Evolutionary conservation across 129 eudicot genomes (phyloP).

Genomic region (Lactuca saligna): DNA sequence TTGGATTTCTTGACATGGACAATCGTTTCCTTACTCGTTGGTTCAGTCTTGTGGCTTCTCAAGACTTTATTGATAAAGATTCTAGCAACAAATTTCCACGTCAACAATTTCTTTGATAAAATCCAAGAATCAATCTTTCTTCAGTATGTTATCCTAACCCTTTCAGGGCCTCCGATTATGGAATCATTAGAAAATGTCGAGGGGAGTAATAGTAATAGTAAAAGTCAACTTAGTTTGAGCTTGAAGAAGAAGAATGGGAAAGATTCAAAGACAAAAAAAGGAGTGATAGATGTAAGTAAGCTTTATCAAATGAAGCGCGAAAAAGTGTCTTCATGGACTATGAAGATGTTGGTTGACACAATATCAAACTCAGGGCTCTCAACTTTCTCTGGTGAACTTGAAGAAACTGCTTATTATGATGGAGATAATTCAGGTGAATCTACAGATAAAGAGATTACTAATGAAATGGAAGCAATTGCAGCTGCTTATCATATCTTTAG

Average conservation of each 20-base stretch:
- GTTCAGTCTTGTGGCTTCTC: constrained; percentile 70
- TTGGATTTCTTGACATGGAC: constrained; percentile 68
- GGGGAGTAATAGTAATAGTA: constrained; percentile 43
- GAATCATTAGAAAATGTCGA: constrained; percentile 42
- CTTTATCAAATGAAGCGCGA: constrained; percentile 82
- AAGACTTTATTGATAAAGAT: constrained; percentile 76
- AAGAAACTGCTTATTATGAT: constrained; percentile 55
- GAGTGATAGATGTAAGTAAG: constrained; percentile 72
- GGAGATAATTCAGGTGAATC: constrained; percentile 40
- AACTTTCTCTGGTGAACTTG: constrained; percentile 65
- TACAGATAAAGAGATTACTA: constrained; percentile 65
- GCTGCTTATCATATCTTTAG: constrained; percentile 81
- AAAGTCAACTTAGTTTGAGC: constrained; percentile 49
- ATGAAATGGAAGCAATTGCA: constrained; percentile 88
- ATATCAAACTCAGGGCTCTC: constrained; percentile 70
- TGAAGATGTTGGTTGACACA: constrained; percentile 74
- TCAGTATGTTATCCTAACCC: constrained; percentile 64
- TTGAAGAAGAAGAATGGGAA: constrained; percentile 34
- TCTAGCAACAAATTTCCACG: constrained; percentile 82
- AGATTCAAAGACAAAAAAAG: constrained; percentile 46
- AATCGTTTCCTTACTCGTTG: constrained; percentile 60
- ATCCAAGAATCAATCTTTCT: constrained; percentile 86
- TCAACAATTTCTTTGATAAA: constrained; percentile 85
- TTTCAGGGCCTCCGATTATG: constrained; percentile 80
- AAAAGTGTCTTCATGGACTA: constrained; percentile 92